phyloP scores from a whole-genome alignment of 768 basidiomycete genomes.

The Rhizopogon vesiculosus region DNA sequence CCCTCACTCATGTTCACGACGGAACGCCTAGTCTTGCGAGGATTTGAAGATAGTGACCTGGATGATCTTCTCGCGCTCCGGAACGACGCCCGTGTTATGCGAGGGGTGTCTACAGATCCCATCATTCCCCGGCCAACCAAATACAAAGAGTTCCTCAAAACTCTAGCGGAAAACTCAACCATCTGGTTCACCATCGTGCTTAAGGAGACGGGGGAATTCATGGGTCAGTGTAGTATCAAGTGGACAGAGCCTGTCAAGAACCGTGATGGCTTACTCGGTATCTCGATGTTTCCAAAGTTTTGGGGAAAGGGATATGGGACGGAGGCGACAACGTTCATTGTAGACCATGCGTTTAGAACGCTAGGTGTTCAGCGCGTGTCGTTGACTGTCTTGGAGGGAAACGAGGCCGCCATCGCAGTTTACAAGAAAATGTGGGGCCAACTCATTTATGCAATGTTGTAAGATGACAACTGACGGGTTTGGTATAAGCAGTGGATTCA shows the following conservation, averaged over 20 bases:
- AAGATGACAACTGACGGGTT: not conserved
- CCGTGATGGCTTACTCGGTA: slow-evolving; percentile 20
- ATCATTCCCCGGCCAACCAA: slow-evolving; percentile 13
- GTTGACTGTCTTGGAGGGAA: slow-evolving; percentile 15
- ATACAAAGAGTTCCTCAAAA: slow-evolving; percentile 13
- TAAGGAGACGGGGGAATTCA: slow-evolving; percentile 14
- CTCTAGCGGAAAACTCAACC: slow-evolving; percentile 6
- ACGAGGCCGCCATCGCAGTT: slow-evolving; percentile 14
- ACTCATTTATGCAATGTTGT: not conserved
- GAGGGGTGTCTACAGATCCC: slow-evolving; percentile 12
- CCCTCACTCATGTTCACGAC: slow-evolving; percentile 17
- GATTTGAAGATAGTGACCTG: slow-evolving; percentile 14
- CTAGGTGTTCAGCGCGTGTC: slow-evolving; percentile 27
- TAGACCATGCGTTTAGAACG: slow-evolving; percentile 17
- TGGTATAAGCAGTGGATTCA: slow-evolving; percentile 23
- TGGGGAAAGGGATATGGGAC: slow-evolving; percentile 23
- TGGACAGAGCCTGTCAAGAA: slow-evolving; percentile 19
- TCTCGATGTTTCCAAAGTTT: slow-evolving; percentile 16
- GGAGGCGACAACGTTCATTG: slow-evolving; percentile 11
- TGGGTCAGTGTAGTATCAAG: slow-evolving; percentile 16
- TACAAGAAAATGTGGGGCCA: slow-evolving; percentile 27
- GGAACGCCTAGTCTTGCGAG: slow-evolving; percentile 18
- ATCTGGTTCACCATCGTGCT: slow-evolving; percentile 17
- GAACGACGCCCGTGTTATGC: slow-evolving; percentile 18
- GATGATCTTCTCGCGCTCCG: slow-evolving; percentile 13